These are phyloP conservation scores for Penicillium sp. DNA, from an alignment of 2,329 filamentous ascomycete genomes.

Conservation along the genomic window DNA sequence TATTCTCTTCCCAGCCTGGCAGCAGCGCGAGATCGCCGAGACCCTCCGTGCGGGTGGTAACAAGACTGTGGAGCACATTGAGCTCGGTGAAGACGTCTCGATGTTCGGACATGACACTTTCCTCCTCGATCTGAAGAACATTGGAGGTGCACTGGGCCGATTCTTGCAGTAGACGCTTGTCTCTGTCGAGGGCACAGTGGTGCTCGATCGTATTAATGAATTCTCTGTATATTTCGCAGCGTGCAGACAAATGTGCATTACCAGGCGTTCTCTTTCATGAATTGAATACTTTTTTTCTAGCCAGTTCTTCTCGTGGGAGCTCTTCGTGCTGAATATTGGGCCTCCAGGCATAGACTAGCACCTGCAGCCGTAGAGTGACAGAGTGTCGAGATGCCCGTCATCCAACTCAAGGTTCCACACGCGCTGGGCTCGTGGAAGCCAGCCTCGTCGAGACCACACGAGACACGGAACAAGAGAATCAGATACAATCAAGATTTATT, in stretches of 20 bases:
- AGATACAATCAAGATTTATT: too few species aligned
- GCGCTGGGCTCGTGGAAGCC: too few species aligned
- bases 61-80: conserved; percentile 76
- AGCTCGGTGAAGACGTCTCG: conserved; percentile 90
- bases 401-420: background rate
- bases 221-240: conserved; percentile 7
- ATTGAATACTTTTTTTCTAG: conserved; percentile 1
- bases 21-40: conserved; percentile 90
- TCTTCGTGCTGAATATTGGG: background rate
- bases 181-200: background rate
- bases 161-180: conserved; percentile 64
- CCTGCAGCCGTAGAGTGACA: too few species aligned
- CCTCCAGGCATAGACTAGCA: too few species aligned
- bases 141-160: conserved; percentile 76
- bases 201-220: background rate
- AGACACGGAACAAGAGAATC: too few species aligned
- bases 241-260: conserved; percentile 15
- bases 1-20: conserved; percentile 96
- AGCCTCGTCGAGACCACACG: too few species aligned
- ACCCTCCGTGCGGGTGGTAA: conserved; percentile 77
- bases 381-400: background rate
- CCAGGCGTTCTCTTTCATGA: conserved; percentile 13
- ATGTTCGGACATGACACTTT: conserved; percentile 97
- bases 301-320: background rate
- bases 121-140: conserved; percentile 83